These are phyloP conservation scores for Gentiana straminea DNA, from an alignment of 257 asterid species.

Conservation along the genomic window DNA sequence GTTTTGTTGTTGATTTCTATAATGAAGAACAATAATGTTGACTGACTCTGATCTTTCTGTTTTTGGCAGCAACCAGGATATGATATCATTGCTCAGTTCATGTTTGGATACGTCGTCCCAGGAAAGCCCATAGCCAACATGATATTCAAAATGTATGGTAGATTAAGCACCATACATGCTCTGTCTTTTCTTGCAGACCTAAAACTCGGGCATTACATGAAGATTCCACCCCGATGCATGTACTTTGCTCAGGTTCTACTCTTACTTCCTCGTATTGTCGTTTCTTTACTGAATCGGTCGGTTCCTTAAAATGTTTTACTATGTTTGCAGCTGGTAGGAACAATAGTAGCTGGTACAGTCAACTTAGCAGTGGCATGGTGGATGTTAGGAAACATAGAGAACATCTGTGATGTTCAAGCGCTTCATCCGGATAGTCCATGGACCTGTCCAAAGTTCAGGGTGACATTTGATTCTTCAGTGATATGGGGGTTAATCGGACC, in stretches of 20 bases:
- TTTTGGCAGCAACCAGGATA: slow-evolving; percentile 86
- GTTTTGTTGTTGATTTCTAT: too few species aligned
- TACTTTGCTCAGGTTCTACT: slow-evolving; percentile 63
- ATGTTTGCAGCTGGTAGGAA: slow-evolving; percentile 50
- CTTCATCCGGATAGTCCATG: slow-evolving; percentile 83
- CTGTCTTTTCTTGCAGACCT: slow-evolving; percentile 88
- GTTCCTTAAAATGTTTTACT: background rate
- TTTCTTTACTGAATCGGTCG: background rate
- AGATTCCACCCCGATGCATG: slow-evolving; percentile 92
- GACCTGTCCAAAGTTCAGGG: slow-evolving; percentile 87
- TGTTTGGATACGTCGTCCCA: slow-evolving; percentile 73
- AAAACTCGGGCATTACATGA: slow-evolving; percentile 94
- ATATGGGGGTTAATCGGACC: slow-evolving; percentile 93
- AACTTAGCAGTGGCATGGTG: slow-evolving; percentile 88
- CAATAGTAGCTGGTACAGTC: slow-evolving; percentile 60
- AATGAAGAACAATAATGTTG: background rate
- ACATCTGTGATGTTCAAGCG: slow-evolving; percentile 69
- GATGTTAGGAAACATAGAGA: slow-evolving; percentile 75
- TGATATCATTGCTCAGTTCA: slow-evolving; percentile 88
- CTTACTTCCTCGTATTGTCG: background rate
- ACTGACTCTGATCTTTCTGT: background rate
- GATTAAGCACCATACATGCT: slow-evolving; percentile 79
- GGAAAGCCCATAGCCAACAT: slow-evolving; percentile 91
- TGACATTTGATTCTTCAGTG: slow-evolving; percentile 77
- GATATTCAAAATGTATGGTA: slow-evolving; percentile 90